phyloP scores from a whole-genome alignment of 148 eudicot species.

The Euryodendron excelsum region DNA sequence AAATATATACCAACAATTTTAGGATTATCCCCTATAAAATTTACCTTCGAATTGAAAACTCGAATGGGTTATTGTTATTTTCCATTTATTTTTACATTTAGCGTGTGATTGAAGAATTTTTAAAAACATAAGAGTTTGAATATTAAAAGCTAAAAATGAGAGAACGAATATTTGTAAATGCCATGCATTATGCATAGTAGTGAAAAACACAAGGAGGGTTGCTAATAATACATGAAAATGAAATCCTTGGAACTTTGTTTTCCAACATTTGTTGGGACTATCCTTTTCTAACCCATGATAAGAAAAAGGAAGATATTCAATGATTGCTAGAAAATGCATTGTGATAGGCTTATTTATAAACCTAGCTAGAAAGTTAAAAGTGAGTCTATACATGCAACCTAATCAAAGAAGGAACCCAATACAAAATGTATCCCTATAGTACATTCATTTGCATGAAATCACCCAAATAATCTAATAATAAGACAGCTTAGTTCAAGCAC shows the following conservation, averaged over 20 bases:
- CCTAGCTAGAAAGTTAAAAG: conserved; percentile 7
- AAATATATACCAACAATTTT: neutral
- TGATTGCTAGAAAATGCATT: neutral
- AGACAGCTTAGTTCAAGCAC: neutral
- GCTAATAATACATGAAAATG: neutral
- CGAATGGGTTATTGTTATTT: neutral
- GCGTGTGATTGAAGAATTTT: neutral
- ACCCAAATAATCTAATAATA: conserved; percentile 6
- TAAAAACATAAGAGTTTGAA: no score
- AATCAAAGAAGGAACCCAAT: neutral
- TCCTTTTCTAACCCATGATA: neutral
- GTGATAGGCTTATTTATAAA: neutral
- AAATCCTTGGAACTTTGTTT: neutral
- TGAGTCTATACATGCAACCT: neutral
- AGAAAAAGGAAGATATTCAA: neutral
- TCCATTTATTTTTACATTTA: neutral
- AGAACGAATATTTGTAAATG: no score
- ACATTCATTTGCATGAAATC: neutral
- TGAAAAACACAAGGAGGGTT: neutral
- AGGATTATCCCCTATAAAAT: neutral
- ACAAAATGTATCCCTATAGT: neutral
- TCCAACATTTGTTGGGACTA: neutral
- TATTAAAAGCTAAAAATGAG: neutral
- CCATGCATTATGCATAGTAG: neutral
- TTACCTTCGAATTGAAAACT: neutral